Evolutionary conservation across 2,329 filamentous ascomycete genomes (phyloP).

Genomic region (Teratosphaeria viscida): DNA sequence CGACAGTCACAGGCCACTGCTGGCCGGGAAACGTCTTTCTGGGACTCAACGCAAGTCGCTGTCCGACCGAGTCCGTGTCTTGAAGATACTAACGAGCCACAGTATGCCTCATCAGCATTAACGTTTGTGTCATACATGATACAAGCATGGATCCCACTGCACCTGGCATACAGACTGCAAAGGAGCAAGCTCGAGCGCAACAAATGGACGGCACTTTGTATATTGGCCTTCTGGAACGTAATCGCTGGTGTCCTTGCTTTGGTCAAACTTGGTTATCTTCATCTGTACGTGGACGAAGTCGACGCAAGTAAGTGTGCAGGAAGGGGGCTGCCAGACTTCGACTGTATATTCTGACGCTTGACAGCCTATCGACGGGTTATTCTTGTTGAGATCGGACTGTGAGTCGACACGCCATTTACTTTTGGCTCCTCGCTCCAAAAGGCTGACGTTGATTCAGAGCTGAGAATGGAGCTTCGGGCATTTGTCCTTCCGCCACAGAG

Average conservation of each 20-base stretch:
- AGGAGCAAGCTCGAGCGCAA: background rate
- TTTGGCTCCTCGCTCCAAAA: background rate
- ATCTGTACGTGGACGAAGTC: background rate
- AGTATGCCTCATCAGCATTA: background rate
- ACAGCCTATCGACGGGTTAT: background rate
- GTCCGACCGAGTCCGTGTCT: background rate
- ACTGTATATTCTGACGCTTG: background rate
- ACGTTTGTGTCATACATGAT: background rate
- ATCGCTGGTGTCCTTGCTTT: background rate
- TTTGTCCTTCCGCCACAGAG: background rate
- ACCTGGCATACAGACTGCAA: background rate
- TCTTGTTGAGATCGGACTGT: background rate
- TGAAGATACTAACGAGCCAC: background rate
- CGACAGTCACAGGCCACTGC: background rate
- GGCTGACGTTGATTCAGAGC: background rate
- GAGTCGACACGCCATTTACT: background rate
- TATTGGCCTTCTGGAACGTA: background rate
- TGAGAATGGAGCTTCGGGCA: background rate
- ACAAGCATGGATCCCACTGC: background rate
- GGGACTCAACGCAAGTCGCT: background rate
- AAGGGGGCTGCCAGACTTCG: background rate
- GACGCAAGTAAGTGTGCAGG: background rate
- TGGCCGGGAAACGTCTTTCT: background rate
- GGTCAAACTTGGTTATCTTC: background rate
- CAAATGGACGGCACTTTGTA: background rate